Base-by-base conservation (phyloP, 257 asterid species). In the Anisodus tanguticus region DNA sequence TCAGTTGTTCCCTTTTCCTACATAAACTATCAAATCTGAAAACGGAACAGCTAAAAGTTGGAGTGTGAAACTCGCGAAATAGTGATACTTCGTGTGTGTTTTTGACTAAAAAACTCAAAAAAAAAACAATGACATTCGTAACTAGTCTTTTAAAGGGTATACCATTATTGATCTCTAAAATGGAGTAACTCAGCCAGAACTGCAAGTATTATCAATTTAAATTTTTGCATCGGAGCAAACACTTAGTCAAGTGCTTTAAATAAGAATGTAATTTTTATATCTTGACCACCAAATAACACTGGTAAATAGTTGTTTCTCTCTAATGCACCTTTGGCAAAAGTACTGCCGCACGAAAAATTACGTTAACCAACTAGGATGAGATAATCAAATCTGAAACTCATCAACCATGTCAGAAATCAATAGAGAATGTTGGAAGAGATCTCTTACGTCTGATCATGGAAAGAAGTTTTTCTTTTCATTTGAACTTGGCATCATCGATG, bases 301-400 rank as follows among this genome's bases (percentile, higher is more conserved):
- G 9, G 17, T 39, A 71, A 22, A 45, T 45, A 45, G n/a, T 71
- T 45, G 39, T 71, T 71, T 45, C 39, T 45, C 17, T 71, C 51
- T 45, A 71, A 45, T 45, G 41, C 59, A n/a, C 37, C 2, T 72
- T n/a, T 72, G 58, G 57, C 74, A 72, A 47, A 71, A 47, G 16
- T 17, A 71, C 41, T 45, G 58, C 59, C 80, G 10, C 59, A 45
- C 59, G 19, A 3, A 43, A 49, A 10, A 45, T 10, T 45, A 72
- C 0, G 26, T 72, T 72, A 45, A 72, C n/a, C 58, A n/a, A 45
- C 58, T 45, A 45, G 39, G 2, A 26, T 71, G 58, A 10, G 80
- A 71, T 71, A 45, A 72, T 72, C 80, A 47, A 72, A 19, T 45
- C 80, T 45, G 41, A 19, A 72, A 72, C 57, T 71, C 58, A 72